Percentiles rank a stretch among this genome's conserved stretches.
These are phyloP conservation scores for Knoxia roxburghii DNA, from an alignment of 257 asterid genomes.

Conservation along the genomic window DNA sequence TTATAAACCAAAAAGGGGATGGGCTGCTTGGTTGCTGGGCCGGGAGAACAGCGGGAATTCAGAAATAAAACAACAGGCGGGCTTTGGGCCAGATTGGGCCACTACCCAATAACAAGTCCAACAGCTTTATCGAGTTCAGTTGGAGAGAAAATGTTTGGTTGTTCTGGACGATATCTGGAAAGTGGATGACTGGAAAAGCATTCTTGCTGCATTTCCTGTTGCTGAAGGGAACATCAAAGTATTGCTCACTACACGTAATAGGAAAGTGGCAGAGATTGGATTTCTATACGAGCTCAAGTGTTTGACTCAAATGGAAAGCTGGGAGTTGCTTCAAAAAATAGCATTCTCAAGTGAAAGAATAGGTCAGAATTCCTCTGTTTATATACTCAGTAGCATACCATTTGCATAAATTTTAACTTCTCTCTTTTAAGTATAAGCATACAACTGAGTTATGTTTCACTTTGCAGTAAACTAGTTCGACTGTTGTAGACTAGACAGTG, in stretches of 20 bases:
- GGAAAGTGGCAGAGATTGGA: constrained; percentile 7
- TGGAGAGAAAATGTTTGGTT: constrained; percentile 2
- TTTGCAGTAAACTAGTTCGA: too few species aligned
- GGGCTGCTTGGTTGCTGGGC: too few species aligned
- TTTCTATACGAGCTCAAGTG: not conserved
- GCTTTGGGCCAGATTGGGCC: too few species aligned
- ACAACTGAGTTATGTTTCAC: too few species aligned
- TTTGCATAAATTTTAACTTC: not conserved
- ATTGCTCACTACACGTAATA: constrained; percentile 6
- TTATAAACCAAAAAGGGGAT: too few species aligned
- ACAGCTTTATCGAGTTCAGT: constrained; percentile 1
- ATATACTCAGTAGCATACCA: not conserved
- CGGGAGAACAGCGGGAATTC: too few species aligned
- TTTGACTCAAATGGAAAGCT: constrained; percentile 2
- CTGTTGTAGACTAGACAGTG: too few species aligned
- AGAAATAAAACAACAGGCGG: too few species aligned
- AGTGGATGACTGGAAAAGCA: not conserved
- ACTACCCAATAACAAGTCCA: too few species aligned
- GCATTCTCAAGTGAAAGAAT: not conserved
- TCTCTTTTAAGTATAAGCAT: not conserved
- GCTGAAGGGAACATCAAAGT: not conserved
- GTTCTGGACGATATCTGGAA: constrained; percentile 17
- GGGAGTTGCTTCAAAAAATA: constrained; percentile 9
- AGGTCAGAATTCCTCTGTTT: not conserved
- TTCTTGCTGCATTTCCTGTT: not conserved